These are phyloP conservation scores for Neonectria punicea DNA, from an alignment of 2,329 filamentous ascomycete species.

Conservation along the genomic window DNA sequence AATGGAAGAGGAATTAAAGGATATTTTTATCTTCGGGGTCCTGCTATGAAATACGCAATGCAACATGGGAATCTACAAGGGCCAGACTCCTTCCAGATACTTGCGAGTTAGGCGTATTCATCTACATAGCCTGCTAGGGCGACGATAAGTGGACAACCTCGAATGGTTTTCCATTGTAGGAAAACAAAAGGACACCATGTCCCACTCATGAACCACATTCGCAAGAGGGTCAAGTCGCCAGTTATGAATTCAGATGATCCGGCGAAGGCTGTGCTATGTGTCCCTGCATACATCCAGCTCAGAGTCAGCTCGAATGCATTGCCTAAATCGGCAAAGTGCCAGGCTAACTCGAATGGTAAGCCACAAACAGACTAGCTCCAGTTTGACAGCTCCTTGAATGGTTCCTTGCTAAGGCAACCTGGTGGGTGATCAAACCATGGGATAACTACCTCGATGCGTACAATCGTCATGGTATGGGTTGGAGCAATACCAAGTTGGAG, in stretches of 20 bases:
- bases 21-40: not conserved
- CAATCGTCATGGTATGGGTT: not conserved
- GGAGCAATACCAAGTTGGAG: not conserved
- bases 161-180: constrained; percentile 36
- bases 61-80: not conserved
- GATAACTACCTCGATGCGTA: not conserved
- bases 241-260: constrained; percentile 12
- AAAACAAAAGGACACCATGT: not conserved
- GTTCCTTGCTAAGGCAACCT: not conserved
- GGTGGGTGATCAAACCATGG: not conserved
- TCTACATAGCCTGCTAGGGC: not conserved
- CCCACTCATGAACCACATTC: constrained; percentile 22
- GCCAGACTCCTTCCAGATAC: not conserved
- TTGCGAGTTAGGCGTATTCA: not conserved
- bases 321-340: constrained; percentile 27
- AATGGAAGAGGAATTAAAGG: not conserved
- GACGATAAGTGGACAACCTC: constrained; percentile 16
- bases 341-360: constrained; percentile 11
- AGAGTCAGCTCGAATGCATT: constrained; percentile 37
- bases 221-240: constrained; percentile 19
- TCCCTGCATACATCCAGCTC: not conserved
- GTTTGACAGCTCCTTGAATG: constrained; percentile 22
- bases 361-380: constrained; percentile 13
- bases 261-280: constrained; percentile 31
- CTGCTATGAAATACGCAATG: not conserved